Evolutionary conservation across 495 filamentous ascomycete species (phyloP).

Genomic region (Neurospora africana): DNA sequence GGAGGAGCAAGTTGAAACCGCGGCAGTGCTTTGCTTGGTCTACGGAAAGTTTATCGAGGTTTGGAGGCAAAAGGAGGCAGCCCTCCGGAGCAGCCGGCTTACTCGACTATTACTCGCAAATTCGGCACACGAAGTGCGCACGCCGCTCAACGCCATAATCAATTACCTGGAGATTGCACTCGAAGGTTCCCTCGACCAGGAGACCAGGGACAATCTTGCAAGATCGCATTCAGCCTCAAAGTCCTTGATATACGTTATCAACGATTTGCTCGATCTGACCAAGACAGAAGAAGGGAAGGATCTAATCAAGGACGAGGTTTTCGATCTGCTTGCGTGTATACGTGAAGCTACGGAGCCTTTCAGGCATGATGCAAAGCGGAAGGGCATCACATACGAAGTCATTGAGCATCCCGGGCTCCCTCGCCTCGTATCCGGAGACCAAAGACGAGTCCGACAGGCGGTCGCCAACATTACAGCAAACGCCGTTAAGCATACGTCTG

Average conservation of each 20-base stretch:
- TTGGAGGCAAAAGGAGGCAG: conserved; percentile 86
- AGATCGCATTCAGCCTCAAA: conserved; percentile 93
- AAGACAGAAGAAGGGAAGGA: conserved; percentile 76
- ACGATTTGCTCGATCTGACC: conserved; percentile 86
- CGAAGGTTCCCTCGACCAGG: conserved; percentile 69
- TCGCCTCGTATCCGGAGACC: conserved; percentile 64
- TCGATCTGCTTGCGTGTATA: conserved; percentile 65
- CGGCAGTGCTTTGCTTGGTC: conserved; percentile 78
- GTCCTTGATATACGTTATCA: conserved; percentile 90
- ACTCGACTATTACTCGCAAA: conserved; percentile 78
- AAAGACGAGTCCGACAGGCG: conserved; percentile 65
- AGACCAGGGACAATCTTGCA: conserved; percentile 79
- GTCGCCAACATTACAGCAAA: conserved; percentile 79
- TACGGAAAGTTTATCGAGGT: conserved; percentile 79
- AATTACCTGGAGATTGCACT: conserved; percentile 93
- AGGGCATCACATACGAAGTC: conserved; percentile 59
- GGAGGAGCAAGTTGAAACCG: conserved; percentile 70
- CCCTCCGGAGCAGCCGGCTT: conserved; percentile 69
- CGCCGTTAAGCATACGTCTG: conserved; percentile 67
- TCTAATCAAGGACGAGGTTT: conserved; percentile 70
- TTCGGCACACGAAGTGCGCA: conserved; percentile 90
- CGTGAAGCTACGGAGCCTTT: conserved; percentile 68
- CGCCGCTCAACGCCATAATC: conserved; percentile 89
- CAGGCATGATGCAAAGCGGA: conserved; percentile 62
- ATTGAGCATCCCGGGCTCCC: conserved; percentile 62